A percentile compares a stretch with the other conserved stretches of the same genome.
Evolutionary conservation across 139 green algal species (phyloP).

Genomic region (Tetradesmus lagerheimii): DNA sequence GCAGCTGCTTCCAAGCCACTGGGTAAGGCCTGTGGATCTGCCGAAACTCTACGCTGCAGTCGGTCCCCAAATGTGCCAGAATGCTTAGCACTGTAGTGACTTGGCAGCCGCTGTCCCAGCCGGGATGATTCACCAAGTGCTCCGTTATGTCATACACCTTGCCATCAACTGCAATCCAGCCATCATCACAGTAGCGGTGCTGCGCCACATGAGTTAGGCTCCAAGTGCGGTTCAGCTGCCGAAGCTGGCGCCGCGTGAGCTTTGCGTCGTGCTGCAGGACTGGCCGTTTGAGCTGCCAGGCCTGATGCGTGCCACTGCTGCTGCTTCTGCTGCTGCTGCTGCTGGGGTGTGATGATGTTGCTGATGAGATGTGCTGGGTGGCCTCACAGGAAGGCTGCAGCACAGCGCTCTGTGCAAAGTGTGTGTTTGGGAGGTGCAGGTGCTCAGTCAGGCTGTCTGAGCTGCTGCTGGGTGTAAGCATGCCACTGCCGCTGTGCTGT

Average conservation of each 20-base stretch:
- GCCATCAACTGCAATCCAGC: slow-evolving; percentile 49
- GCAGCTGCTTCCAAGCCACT: slow-evolving; percentile 41
- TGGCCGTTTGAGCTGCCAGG: slow-evolving; percentile 28
- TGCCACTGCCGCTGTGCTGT: background rate
- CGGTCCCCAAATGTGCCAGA: slow-evolving; percentile 39
- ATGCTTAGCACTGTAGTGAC: slow-evolving; percentile 47
- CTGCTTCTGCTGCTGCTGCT: background rate
- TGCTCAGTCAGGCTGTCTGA: background rate
- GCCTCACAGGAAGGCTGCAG: background rate
- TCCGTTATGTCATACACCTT: slow-evolving; percentile 52
- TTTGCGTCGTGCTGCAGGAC: slow-evolving; percentile 22
- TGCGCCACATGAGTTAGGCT: slow-evolving; percentile 26
- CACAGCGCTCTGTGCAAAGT: background rate
- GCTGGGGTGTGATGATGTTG: background rate
- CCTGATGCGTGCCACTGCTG: slow-evolving; percentile 18
- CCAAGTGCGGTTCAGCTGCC: slow-evolving; percentile 24
- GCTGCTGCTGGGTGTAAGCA: background rate
- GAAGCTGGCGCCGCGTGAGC: slow-evolving; percentile 37
- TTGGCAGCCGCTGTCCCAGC: slow-evolving; percentile 44
- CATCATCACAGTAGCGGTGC: slow-evolving; percentile 37
- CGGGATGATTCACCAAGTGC: slow-evolving; percentile 38
- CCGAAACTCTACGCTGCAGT: slow-evolving; percentile 38
- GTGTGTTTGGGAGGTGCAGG: background rate
- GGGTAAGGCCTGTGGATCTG: slow-evolving; percentile 45
- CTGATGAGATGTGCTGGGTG: background rate